Evolutionary conservation across 2,329 filamentous ascomycete species (phyloP), one percentile per base, ranked within the genome.

Genomic region (Fusarium fujikuroi): DNA sequence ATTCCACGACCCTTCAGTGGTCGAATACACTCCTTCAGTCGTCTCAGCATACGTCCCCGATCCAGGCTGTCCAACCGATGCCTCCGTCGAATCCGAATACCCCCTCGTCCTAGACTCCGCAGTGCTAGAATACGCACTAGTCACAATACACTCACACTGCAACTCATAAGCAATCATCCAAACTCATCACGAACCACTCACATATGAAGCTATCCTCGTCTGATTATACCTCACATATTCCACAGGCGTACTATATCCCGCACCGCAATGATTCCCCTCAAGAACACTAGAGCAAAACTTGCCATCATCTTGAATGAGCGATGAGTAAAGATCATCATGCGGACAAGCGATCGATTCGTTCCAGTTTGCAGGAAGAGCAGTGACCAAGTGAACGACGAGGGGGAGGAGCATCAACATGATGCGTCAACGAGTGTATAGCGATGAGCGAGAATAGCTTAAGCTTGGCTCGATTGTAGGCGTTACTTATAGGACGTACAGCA

Each of bases 211-310:
- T 62, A 82, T 70, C 60, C 70, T 76, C 16, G 72, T 75, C 44
- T 76, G 75, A 28, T 79, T 76, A 61, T 79, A 79, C 5, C 74
- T 75, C 43, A 76, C 68, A 60, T 80, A 81, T 52, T 78, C 74
- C 10, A 69, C 64, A 32, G 80, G 80, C 16, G 78, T 81, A 54
- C 65, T 75, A 46, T 78, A 76, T 8, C 68, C 69, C 9, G 63
- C 64, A 19, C 68, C 59, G 54, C 76, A 78, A 15, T 73, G 74
- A 6, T 43, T 69, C 11, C 63, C 50, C 40, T 78, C 76, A 10
- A 82, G 46, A 25, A 82, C 60, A 66, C 71, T 76, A 2, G 77
- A 79, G 60, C 80, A 82, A 37, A 81, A 82, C 1, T 70, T 58
- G 32, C 66, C 60, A 2, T 77, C 79, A n/a, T 78, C 65, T 30